A percentile compares a stretch with the other conserved stretches of the same genome.
phyloP scores from a whole-genome alignment of 805 yeast genomes.

The Candida rishiriensis region DNA sequence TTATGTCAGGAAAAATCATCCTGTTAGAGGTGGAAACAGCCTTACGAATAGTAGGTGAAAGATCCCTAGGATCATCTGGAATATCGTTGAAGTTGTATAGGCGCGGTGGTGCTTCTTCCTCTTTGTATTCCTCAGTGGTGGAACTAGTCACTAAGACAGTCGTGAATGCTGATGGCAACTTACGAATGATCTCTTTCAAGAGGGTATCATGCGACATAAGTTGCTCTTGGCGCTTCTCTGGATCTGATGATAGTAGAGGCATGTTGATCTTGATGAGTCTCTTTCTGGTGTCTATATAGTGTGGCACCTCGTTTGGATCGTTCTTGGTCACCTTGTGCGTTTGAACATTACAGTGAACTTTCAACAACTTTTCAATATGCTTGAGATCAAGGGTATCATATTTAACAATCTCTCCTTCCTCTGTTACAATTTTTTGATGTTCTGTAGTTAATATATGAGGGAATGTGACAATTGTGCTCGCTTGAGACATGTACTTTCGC shows the following conservation, averaged over 20 bases:
- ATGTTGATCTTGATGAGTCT: conserved; percentile 60
- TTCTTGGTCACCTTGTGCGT: conserved; percentile 35
- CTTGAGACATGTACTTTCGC: conserved; percentile 44
- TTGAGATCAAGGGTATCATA: conserved; percentile 33
- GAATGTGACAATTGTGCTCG: conserved; percentile 60
- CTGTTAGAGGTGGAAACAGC: conserved; percentile 26
- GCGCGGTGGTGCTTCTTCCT: conserved; percentile 11
- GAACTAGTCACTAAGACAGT: conserved; percentile 55
- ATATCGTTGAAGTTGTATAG: conserved; percentile 23
- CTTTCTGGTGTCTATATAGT: conserved; percentile 58
- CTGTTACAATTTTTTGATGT: conserved; percentile 18
- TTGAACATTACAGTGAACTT: conserved; percentile 49
- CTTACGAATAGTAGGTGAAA: conserved; percentile 29
- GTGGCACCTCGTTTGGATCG: conserved; percentile 41
- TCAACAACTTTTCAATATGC: conserved; percentile 37
- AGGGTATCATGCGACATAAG: conserved; percentile 27
- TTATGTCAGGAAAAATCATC: conserved; percentile 51
- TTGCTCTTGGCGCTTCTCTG: conserved; percentile 30
- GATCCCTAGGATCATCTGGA: conserved; percentile 28
- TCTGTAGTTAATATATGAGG: conserved; percentile 43
- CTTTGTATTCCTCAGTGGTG: conserved; percentile 16
- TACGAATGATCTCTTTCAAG: conserved; percentile 53
- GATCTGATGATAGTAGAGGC: conserved; percentile 43
- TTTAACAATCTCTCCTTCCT: too few species aligned
- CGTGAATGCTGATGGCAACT: conserved; percentile 69